These are phyloP conservation scores for Ophiostoma novo-ulmi DNA, from an alignment of 2,329 filamentous ascomycete species.

Conservation along the genomic window DNA sequence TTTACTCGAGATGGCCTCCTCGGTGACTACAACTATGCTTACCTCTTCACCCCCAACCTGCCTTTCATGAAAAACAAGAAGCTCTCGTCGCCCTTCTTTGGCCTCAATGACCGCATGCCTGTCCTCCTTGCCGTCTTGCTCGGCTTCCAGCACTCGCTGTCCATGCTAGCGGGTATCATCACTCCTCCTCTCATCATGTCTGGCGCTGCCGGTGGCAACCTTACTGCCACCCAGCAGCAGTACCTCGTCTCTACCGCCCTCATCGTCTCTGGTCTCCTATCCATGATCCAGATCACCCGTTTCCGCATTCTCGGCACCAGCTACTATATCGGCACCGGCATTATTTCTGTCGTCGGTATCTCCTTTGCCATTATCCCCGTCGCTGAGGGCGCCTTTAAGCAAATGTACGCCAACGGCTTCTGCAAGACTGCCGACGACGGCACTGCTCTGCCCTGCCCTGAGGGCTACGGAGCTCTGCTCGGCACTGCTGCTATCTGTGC, in stretches of 20 bases:
- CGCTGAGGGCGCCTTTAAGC: constrained; percentile 63
- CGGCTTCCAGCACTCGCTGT: constrained; percentile 72
- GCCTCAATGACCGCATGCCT: constrained; percentile 73
- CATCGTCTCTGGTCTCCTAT: constrained; percentile 73
- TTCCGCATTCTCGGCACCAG: constrained; percentile 66
- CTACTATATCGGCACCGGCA: constrained; percentile 71
- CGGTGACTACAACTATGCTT: constrained; percentile 84
- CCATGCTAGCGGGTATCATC: constrained; percentile 72
- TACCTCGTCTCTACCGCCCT: constrained; percentile 75
- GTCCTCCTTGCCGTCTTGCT: constrained; percentile 67
- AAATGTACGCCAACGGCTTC: constrained; percentile 73
- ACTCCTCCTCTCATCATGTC: constrained; percentile 71
- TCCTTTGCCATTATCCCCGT: constrained; percentile 74
- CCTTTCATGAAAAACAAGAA: constrained; percentile 68
- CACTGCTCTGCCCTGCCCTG: constrained; percentile 65
- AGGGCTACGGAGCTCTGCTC: constrained; percentile 70
- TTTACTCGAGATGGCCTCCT: constrained; percentile 66
- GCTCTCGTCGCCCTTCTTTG: constrained; percentile 70
- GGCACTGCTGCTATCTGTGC: constrained; percentile 63
- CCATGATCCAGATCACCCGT: constrained; percentile 69
- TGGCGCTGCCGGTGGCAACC: constrained; percentile 56
- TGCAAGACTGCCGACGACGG: constrained; percentile 57
- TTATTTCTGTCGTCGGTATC: constrained; percentile 70
- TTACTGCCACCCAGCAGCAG: constrained; percentile 56
- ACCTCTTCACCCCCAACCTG: constrained; percentile 75